Conservation (phyloP, 495 filamentous ascomycete species). For the Annulohypoxylon bovei region DNA sequence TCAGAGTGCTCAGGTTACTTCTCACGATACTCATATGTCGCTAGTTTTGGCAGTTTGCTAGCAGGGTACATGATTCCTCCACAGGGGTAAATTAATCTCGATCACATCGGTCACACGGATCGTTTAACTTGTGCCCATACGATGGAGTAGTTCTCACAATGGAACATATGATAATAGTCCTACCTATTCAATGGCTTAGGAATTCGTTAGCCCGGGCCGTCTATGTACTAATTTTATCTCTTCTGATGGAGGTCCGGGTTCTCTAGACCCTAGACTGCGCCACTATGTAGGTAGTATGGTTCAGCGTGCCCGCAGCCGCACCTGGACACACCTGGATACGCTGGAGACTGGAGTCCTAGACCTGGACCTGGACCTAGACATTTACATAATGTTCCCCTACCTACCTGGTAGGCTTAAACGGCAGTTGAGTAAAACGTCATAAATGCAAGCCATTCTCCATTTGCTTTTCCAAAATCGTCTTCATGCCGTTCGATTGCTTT, state of each 20-base stretch:
- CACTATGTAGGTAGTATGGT: constrained; percentile 10
- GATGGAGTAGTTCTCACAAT: neutral
- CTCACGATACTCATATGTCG: constrained; percentile 26
- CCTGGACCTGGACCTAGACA: neutral
- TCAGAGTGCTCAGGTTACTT: constrained; percentile 23
- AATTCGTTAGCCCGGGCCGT: neutral
- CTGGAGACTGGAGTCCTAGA: neutral
- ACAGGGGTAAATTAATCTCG: constrained; percentile 30
- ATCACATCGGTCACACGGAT: constrained; percentile 37
- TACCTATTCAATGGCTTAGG: neutral
- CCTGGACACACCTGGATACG: no score
- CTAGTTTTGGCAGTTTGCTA: constrained; percentile 3
- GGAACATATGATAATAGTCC: neutral
- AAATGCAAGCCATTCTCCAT: constrained; percentile 27
- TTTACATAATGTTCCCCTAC: constrained; percentile 3
- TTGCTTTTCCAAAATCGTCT: constrained; percentile 23
- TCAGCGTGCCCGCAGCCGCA: constrained; percentile 30
- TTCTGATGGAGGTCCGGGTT: constrained; percentile 20
- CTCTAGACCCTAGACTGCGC: constrained; percentile 29
- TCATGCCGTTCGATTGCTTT: constrained; percentile 11
- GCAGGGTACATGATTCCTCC: neutral
- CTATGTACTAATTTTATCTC: constrained; percentile 33
- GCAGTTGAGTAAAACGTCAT: constrained; percentile 38
- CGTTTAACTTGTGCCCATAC: neutral
- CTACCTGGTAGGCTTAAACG: constrained; percentile 19